Percentiles rank a stretch among this genome's conserved stretches.
Conservation (phyloP, 345 rosid species). For the Acer campestre region DNA sequence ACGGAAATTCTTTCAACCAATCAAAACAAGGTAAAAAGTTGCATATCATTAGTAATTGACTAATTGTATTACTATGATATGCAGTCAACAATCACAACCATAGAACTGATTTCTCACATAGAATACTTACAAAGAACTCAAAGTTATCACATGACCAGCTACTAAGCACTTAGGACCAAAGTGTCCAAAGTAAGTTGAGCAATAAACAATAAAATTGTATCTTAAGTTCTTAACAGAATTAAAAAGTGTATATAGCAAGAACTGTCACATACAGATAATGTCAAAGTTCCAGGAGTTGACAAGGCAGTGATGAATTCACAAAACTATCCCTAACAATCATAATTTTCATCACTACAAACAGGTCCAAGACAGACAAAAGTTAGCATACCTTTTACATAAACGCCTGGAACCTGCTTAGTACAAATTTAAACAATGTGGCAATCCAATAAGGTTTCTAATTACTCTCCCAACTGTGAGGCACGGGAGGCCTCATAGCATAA, state of each 20-base stretch:
- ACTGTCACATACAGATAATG: neutral
- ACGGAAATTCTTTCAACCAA: neutral
- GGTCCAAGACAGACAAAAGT: neutral
- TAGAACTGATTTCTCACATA: constrained; percentile 3
- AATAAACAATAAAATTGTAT: neutral
- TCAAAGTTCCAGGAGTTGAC: neutral
- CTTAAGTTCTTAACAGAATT: neutral
- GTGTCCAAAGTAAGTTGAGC: neutral
- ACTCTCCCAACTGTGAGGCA: constrained; percentile 29
- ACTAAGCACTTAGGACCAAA: neutral
- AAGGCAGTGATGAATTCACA: neutral
- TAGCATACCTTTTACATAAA: constrained; percentile 28
- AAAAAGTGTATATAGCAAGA: neutral
- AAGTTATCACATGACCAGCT: neutral
- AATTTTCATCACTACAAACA: neutral
- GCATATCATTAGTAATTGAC: neutral
- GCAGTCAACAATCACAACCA: neutral
- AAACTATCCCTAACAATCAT: neutral
- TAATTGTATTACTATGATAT: too few species aligned
- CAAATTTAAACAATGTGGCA: constrained; percentile 23
- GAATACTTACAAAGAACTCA: neutral
- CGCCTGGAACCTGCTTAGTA: constrained; percentile 26
- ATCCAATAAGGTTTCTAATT: constrained; percentile 24
- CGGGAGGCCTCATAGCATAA: constrained; percentile 12
- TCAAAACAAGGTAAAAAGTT: neutral